Conservation (phyloP, 768 basidiomycete genomes). For the Boletus reticuloceps region DNA sequence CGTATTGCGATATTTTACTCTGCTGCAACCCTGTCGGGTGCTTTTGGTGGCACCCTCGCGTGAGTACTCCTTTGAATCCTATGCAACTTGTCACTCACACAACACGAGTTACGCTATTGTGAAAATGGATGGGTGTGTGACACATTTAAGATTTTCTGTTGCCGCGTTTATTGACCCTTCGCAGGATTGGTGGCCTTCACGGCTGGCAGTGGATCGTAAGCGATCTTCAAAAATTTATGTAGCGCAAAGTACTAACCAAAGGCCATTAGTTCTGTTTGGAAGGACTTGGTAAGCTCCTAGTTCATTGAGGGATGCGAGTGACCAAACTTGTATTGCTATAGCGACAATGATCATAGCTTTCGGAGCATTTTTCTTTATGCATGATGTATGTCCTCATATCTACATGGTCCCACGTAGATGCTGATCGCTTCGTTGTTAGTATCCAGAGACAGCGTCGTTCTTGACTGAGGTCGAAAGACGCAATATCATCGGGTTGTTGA, state of each 20-base stretch:
- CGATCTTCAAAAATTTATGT: not conserved
- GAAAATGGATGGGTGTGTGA: conserved; percentile 32
- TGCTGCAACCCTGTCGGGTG: conserved; percentile 54
- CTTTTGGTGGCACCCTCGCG: conserved; percentile 50
- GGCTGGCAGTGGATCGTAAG: conserved; percentile 42
- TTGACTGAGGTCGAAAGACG: not conserved
- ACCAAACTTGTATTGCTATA: not conserved
- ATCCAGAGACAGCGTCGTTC: not conserved
- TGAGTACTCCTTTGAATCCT: conserved; percentile 25
- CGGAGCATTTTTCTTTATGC: not conserved
- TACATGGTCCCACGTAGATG: not conserved
- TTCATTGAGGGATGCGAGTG: not conserved
- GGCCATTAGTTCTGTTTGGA: conserved; percentile 30
- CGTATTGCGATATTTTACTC: conserved; percentile 63
- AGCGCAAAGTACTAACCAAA: not conserved
- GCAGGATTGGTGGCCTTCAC: conserved; percentile 28
- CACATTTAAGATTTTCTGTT: conserved; percentile 8
- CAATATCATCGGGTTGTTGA: not conserved
- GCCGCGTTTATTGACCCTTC: not conserved
- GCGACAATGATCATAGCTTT: not conserved
- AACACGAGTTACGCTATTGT: conserved; percentile 34
- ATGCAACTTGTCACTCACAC: not conserved
- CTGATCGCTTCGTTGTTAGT: not conserved
- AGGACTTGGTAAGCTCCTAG: conserved; percentile 21
- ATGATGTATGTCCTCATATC: not conserved